Conservation (phyloP, 148 eudicot genomes). For the Cornus kousa region DNA sequence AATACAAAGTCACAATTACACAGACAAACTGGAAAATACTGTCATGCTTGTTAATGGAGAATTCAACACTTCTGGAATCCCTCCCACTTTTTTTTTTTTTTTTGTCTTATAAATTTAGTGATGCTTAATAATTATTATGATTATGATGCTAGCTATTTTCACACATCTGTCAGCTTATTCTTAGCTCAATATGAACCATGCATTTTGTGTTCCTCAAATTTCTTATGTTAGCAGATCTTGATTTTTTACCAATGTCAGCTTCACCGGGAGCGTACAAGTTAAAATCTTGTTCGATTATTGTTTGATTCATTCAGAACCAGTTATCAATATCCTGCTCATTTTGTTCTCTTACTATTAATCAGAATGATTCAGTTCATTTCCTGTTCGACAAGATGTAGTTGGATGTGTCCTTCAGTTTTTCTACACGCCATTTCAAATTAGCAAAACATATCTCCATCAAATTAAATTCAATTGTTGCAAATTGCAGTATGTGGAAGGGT, state of each 20-base stretch:
- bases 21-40: too few relatives aligned
- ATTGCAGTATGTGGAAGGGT: constrained; percentile 70
- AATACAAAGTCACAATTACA: too few relatives aligned
- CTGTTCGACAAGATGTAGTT: background rate
- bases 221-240: too few relatives aligned
- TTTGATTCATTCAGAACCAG: background rate
- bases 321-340: background rate
- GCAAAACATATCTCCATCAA: background rate
- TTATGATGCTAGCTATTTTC: too few relatives aligned
- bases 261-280: background rate
- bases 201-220: background rate
- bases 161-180: too few relatives aligned
- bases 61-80: too few relatives aligned
- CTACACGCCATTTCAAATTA: background rate
- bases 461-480: constrained; percentile 1
- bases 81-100: too few relatives aligned
- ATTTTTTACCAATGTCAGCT: background rate
- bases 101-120: too few relatives aligned
- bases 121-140: too few relatives aligned
- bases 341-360: background rate
- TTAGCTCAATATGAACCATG: background rate
- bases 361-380: background rate
- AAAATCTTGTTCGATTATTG: background rate
- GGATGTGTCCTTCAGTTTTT: background rate
- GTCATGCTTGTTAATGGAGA: too few relatives aligned